Evolutionary conservation across 345 rosid genomes (phyloP).

Genomic region (Gossypium arboreum): DNA sequence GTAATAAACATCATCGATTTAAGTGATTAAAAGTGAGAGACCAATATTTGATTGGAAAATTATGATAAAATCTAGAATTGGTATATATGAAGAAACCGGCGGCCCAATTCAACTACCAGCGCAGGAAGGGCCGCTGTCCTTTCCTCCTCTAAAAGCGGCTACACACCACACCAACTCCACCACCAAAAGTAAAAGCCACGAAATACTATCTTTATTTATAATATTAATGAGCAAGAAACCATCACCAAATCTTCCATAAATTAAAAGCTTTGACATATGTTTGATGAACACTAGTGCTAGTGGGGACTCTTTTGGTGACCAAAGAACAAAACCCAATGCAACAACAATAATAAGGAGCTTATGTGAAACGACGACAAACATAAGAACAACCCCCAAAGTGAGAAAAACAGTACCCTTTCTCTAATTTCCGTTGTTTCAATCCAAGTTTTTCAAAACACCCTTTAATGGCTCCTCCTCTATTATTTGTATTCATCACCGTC

Average conservation of each 20-base stretch:
- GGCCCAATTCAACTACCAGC: conserved; percentile 4
- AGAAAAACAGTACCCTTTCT: not conserved
- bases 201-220: not conserved
- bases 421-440: not conserved
- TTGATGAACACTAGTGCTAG: not conserved
- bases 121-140: not conserved
- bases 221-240: not conserved
- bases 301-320: conserved; percentile 14
- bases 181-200: conserved; percentile 13
- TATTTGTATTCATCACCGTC: not conserved
- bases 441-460: not conserved
- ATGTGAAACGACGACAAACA: conserved; percentile 1
- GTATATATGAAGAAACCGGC: not conserved
- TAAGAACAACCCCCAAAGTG: not conserved
- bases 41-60: not conserved
- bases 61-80: not conserved
- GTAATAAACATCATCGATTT: not conserved
- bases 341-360: not conserved
- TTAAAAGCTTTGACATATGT: not conserved
- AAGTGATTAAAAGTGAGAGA: not conserved
- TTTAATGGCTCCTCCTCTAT: not conserved
- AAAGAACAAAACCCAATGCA: not conserved
- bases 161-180: conserved; percentile 18
- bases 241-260: not conserved
- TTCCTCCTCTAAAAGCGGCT: not conserved